Evolutionary conservation across 305 asterid genomes (phyloP).

Genomic region (Coffea humblotiana): DNA sequence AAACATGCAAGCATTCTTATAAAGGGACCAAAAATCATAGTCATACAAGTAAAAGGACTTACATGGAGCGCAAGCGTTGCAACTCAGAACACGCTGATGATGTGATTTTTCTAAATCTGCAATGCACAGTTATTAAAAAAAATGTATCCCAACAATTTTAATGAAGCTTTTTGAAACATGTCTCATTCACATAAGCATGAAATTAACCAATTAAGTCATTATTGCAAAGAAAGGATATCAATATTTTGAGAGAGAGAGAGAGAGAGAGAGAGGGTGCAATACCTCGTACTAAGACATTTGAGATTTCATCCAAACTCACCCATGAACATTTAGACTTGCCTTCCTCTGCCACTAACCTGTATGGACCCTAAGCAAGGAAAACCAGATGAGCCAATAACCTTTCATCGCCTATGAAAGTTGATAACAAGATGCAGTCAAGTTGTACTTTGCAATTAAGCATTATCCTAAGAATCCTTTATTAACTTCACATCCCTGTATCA

Average conservation of each 20-base stretch:
- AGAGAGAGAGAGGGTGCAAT: slow-evolving; percentile 20
- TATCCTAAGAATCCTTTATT: no score
- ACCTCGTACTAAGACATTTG: slow-evolving; percentile 86
- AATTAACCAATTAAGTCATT: background rate
- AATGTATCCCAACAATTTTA: no score
- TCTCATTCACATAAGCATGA: background rate
- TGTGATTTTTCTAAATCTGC: slow-evolving; percentile 83
- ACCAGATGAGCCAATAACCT: slow-evolving; percentile 21
- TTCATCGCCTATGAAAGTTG: background rate
- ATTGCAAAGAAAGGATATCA: background rate
- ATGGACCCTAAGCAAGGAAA: slow-evolving; percentile 73
- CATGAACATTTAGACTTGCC: slow-evolving; percentile 96
- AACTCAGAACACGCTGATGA: slow-evolving; percentile 95
- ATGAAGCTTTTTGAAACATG: background rate
- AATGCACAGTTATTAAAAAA: slow-evolving; percentile 3
- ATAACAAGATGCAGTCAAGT: background rate
- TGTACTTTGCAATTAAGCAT: background rate
- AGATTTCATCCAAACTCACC: slow-evolving; percentile 93
- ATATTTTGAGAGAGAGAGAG: background rate
- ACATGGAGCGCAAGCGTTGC: slow-evolving; percentile 96
- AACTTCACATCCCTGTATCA: no score
- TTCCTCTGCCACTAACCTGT: slow-evolving; percentile 94
- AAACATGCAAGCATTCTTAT: no score
- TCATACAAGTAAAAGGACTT: slow-evolving; percentile 27
- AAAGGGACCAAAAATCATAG: background rate